Evolutionary conservation across 2,329 filamentous ascomycete genomes (phyloP), one percentile per base, ranked within the genome.

Genomic region (Hymenoscyphus fraxineus): DNA sequence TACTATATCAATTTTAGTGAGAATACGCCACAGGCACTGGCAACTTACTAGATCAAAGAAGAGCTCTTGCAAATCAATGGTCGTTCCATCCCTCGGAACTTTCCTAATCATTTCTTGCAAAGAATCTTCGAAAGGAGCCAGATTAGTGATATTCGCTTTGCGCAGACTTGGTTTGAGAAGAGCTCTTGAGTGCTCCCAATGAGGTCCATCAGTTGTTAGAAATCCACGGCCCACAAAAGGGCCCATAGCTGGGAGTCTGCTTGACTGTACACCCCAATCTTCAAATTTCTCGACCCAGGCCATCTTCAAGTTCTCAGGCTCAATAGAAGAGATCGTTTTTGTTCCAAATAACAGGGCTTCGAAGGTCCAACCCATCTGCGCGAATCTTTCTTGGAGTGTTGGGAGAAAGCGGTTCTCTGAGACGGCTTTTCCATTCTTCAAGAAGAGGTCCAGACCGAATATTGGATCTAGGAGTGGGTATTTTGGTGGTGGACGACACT

Each of bases 251-350:
- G 41, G 40, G 13, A 54, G 44, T 38, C 44, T 13, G 19, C 51
- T 35, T 32, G 41, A 27, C 15, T 61, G 31, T 2, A 59, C 40
- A 38, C 61, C 61, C 41, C 44, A 63, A 59, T 63, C 55, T n/a
- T 63, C 16, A 22, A 54, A 59, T 3, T 63, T 58, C 6, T 40
- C 39, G 0, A 15, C 55, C 40, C 41, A 59, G 19, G 38, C 31
- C 7, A 56, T 63, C 39, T 59, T 58, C 4, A 63, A 22, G 31
- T 63, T 63, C 39, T 59, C 61, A 9, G 61, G 38, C n/a, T 63
- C 61, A n/a, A 63, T 51, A 16, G 61, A 56, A n/a, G 22, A 31
- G 40, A 63, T 63, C 1, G 54, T 41, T 9, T 15, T 12, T 38
- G 22, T n/a, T 22, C 59, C 59, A 38, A 61, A 61, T 2, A 12